A percentile compares a stretch with the other conserved stretches of the same genome.
Conservation (phyloP, 2,329 filamentous ascomycete genomes). For the Dothistroma pini region DNA sequence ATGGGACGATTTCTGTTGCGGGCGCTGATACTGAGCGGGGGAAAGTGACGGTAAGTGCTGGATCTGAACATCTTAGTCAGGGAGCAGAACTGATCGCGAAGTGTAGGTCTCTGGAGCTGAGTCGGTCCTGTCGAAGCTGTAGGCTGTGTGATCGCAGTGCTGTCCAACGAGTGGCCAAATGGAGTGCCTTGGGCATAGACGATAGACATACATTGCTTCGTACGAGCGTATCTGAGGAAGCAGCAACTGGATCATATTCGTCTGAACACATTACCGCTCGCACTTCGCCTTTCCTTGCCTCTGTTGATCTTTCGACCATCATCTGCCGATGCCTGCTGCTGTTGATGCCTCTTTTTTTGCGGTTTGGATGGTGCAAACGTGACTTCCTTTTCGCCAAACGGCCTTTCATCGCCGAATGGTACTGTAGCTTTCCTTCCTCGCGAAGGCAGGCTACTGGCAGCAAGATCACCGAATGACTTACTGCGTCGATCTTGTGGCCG, state of each 20-base stretch:
- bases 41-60: conserved; percentile 44
- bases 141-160: not conserved
- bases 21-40: conserved; percentile 62
- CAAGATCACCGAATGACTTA: conserved; percentile 57
- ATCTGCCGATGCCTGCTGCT: conserved; percentile 29
- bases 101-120: conserved; percentile 27
- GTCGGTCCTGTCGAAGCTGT: conserved; percentile 28
- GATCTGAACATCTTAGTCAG: not conserved
- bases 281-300: conserved; percentile 59
- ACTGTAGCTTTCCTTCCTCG: conserved; percentile 25
- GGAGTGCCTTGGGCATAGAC: not conserved
- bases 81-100: conserved; percentile 2
- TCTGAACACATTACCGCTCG: conserved; percentile 72
- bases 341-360: conserved; percentile 30
- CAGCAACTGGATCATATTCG: conserved; percentile 47
- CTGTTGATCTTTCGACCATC: conserved; percentile 29
- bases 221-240: not conserved
- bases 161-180: not conserved
- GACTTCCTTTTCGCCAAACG: conserved; percentile 58
- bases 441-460: conserved; percentile 37
- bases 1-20: conserved; percentile 73
- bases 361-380: conserved; percentile 65
- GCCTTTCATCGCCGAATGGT: conserved; percentile 28
- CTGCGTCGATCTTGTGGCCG: conserved; percentile 44
- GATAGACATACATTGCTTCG: not conserved